Base-by-base conservation (phyloP, 352 stramenopile genomes). In the Globisporangium cederbergense region DNA sequence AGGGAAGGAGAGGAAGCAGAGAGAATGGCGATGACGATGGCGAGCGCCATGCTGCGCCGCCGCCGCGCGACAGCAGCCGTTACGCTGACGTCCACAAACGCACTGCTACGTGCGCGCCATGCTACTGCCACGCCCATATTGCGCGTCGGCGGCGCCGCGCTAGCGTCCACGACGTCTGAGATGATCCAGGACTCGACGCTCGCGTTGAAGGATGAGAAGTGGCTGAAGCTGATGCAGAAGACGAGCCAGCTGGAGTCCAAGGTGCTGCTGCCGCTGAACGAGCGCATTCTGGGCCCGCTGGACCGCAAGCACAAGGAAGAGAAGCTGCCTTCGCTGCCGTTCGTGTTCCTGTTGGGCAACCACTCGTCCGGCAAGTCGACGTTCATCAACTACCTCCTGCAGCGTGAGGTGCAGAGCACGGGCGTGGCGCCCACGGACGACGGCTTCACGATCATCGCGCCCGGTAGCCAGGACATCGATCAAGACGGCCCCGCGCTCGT, bases 381-480 rank as follows among this genome's bases (percentile, higher is more conserved):
- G 38, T 99, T 99, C 67, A 99, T 99, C 76, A 99, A 99, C 77
- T 98, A 99, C 68, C 75, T 99, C 36, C 69, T 99, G 22, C 86
- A 98, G 63, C 81, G 96, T 16, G 78, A 94, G 34, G 90, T 99
- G 58, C 97, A 99, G 88, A 98, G 87, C 45, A 98, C 97, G 4
- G 98, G 98, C n/a, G 97, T 99, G 11, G 98, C 98, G n/a, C 98
- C 98, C 9, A 99, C 98, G 0, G 98, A 99, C 81, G 98, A 99
- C 77, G 94, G 94, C 34, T 99, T 99, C 75, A 99, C 97, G 10
- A 98, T 99, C 66, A 99, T 99, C 70, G 96, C 97, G 8, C 97
- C 98, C 2, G 97, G 97, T 13, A 78, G 81, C 0, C 78, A 90
- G n/a, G 97, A 99, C 76, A 90, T 97, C 25, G 97, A 99, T 74